Conservation (phyloP, 1,284 basidiomycete genomes). For the Malassezia globosa region DNA sequence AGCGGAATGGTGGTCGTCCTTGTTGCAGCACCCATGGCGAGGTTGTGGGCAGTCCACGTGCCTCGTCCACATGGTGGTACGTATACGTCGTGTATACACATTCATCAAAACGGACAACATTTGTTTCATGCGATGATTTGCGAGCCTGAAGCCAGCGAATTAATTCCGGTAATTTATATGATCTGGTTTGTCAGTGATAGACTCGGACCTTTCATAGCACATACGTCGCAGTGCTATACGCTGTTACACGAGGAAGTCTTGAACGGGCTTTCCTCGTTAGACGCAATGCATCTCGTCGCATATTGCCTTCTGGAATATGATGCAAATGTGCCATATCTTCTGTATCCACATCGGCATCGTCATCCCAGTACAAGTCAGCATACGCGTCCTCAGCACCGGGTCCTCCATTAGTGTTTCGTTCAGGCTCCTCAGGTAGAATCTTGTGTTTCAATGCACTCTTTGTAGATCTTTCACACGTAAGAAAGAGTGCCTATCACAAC, state of each 20-base stretch:
- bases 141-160: conserved; percentile 78
- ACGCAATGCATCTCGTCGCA: conserved; percentile 73
- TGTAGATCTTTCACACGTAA: conserved; percentile 52
- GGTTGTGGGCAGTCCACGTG: conserved; percentile 20
- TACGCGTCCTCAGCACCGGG: conserved; percentile 39
- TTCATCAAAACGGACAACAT: conserved; percentile 43
- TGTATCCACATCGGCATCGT: conserved; percentile 28
- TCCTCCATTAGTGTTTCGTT: conserved; percentile 25
- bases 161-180: conserved; percentile 74
- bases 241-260: conserved; percentile 81
- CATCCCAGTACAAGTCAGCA: conserved; percentile 48
- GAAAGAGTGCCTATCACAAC: no score
- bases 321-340: conserved; percentile 34
- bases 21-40: background rate
- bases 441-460: conserved; percentile 79
- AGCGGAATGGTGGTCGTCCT: background rate
- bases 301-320: conserved; percentile 78
- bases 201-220: no score
- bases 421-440: conserved; percentile 82
- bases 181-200: conserved; percentile 45
- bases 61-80: conserved; percentile 39
- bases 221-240: conserved; percentile 73
- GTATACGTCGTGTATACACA: conserved; percentile 46
- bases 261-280: conserved; percentile 89
- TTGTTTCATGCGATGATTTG: conserved; percentile 65